Base-by-base conservation (phyloP, 108 stramenopile species). In the Chaetoceros tenuissimus region DNA sequence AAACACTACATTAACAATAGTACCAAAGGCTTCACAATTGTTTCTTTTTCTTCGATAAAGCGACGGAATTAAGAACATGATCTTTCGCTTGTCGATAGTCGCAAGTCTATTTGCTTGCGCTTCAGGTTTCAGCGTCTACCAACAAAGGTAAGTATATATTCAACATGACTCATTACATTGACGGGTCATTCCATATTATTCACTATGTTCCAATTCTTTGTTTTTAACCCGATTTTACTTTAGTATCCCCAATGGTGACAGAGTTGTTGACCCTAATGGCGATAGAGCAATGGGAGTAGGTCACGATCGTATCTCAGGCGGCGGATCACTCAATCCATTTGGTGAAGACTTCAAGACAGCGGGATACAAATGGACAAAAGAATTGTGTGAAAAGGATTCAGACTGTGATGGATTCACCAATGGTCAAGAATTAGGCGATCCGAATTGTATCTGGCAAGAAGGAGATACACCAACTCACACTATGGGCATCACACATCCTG, bases 381-480 rank as follows among this genome's bases (percentile, higher is more conserved):
- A 68, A 24, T 44, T 68, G 8, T 68, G 67, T 31, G 31, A 55
- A 49, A 25, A 27, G 18, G 67, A 68, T 49, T 46, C 44, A 2
- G 67, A 68, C 20, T 51, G 67, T 8, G 67, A 68, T 46, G 67
- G 67, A 1, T 48, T 34, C 18, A 62, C 67, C 52, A 68, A 68
- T 25, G 67, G 67, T 13, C 46, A 68, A 48, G 67, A 68, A 40
- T 28, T 68, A 18, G 67, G 67, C 20, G 67, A 68, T 40, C 67
- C 67, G 17, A 29, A 46, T 47, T 68, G 67, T 30, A 16, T 49
- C 5, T 68, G 67, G 67, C 26, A 21, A 26, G 5, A 13, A 29
- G 57, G 25, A 13, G 58, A 59, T 10, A 23, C 21, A 23, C 28
- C 24, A 18, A 18, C 28, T 19, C 20, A 27, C 7, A 19, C 8